phyloP scores from a whole-genome alignment of 2,329 filamentous ascomycete species.

The Ploettnerulaceae sp. region DNA sequence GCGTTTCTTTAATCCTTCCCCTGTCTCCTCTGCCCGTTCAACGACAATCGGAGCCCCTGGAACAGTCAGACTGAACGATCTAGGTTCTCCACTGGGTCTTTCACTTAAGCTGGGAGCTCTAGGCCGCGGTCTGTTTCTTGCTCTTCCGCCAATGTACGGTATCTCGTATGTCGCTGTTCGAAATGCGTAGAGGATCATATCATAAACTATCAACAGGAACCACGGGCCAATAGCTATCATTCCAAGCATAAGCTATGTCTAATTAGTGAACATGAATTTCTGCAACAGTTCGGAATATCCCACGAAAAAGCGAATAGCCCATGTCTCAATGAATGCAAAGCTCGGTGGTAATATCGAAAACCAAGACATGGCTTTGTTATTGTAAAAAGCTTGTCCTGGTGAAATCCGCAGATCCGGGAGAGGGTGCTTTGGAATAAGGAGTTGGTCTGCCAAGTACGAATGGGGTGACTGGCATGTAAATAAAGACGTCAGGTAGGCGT shows the following conservation, averaged over 20 bases:
- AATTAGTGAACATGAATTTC: conserved; percentile 14
- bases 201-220: conserved; percentile 57
- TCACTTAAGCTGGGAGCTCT: conserved; percentile 57
- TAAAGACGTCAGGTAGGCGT: not conserved
- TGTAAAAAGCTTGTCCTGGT: not conserved
- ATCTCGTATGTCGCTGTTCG: conserved; percentile 54
- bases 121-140: conserved; percentile 53
- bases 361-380: conserved; percentile 48
- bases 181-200: conserved; percentile 56
- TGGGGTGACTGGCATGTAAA: not conserved
- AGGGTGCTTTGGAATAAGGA: not conserved
- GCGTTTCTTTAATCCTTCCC: conserved; percentile 22
- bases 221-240: conserved; percentile 58
- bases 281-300: conserved; percentile 28
- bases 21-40: conserved; percentile 28
- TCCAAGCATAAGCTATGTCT: conserved; percentile 53
- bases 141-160: conserved; percentile 55
- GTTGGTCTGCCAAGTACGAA: conserved; percentile 1
- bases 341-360: conserved; percentile 59
- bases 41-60: conserved; percentile 14
- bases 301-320: conserved; percentile 59
- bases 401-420: conserved; percentile 1
- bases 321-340: conserved; percentile 54
- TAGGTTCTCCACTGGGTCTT: conserved; percentile 45
- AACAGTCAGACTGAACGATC: conserved; percentile 28